phyloP scores from a whole-genome alignment of 768 basidiomycete species.

The Dacryopinax primogenitus region DNA sequence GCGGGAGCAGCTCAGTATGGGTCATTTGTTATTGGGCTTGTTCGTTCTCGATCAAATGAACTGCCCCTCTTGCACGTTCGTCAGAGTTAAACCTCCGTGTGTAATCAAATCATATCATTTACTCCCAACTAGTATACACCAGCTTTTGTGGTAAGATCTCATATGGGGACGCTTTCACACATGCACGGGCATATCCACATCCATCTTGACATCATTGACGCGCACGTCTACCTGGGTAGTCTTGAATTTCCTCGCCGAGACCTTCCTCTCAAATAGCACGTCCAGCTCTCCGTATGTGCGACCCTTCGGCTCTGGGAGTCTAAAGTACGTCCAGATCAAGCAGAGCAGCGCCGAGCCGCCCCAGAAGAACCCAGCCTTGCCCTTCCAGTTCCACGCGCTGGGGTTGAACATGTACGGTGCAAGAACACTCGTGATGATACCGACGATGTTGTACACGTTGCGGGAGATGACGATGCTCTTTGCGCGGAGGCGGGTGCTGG shows the following conservation, averaged over 20 bases:
- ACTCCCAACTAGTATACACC: too few species aligned
- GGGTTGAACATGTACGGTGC: slow-evolving; percentile 15
- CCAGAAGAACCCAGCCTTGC: slow-evolving; percentile 21
- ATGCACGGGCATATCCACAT: too few species aligned
- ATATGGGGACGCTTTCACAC: too few species aligned
- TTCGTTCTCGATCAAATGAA: too few species aligned
- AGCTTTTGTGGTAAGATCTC: too few species aligned
- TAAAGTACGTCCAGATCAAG: slow-evolving; percentile 18
- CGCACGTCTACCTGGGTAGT: slow-evolving; percentile 12
- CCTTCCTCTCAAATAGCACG: slow-evolving; percentile 26
- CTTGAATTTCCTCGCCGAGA: slow-evolving; percentile 22
- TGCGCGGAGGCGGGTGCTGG: slow-evolving; percentile 23
- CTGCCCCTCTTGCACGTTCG: too few species aligned
- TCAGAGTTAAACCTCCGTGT: too few species aligned
- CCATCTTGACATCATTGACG: not conserved
- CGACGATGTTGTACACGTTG: slow-evolving; percentile 15
- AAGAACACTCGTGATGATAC: slow-evolving; percentile 11
- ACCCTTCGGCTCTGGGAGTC: slow-evolving; percentile 20
- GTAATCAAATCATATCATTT: too few species aligned
- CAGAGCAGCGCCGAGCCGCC: slow-evolving; percentile 11
- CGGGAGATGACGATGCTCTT: slow-evolving; percentile 25
- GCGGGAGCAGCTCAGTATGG: too few species aligned
- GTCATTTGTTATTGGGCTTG: too few species aligned
- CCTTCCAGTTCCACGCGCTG: slow-evolving; percentile 20
- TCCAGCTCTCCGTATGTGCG: slow-evolving; percentile 25